A percentile compares a stretch with the other conserved stretches of the same genome.
Conservation (phyloP, 2,329 filamentous ascomycete species). For the Rutstroemia sydowiana region DNA sequence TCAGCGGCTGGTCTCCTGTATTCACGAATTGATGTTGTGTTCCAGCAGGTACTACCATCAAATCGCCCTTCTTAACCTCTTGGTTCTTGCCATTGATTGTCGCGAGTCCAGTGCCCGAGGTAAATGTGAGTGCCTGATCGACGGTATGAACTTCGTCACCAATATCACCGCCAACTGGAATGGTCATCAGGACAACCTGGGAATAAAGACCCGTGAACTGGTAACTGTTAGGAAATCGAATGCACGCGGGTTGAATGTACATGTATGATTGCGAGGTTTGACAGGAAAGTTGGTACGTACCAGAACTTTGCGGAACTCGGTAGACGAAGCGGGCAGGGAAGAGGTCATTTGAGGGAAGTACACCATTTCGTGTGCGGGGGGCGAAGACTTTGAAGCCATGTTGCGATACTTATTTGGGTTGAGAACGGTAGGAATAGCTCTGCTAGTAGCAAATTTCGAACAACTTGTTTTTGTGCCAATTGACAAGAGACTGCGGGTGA, state of each 20-base stretch:
- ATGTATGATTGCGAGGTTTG: not conserved
- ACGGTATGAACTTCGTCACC: conserved; percentile 61
- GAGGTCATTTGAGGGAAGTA: conserved; percentile 51
- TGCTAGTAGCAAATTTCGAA: not conserved
- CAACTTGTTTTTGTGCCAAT: not conserved
- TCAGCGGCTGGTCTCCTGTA: conserved; percentile 48
- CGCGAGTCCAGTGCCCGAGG: conserved; percentile 48
- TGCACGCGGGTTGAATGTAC: not conserved
- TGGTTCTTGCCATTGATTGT: conserved; percentile 53
- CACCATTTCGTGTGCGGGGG: conserved; percentile 48
- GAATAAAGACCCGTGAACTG: conserved; percentile 53
- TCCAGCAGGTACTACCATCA: conserved; percentile 55
- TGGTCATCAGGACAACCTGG: conserved; percentile 58
- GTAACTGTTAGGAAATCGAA: not conserved
- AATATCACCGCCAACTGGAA: conserved; percentile 56
- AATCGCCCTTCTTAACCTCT: conserved; percentile 29
- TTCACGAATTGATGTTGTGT: conserved; percentile 62
- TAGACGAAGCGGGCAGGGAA: conserved; percentile 45
- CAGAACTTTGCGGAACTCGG: conserved; percentile 53
- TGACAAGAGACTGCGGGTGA: conserved; percentile 1
- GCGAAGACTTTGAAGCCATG: conserved; percentile 27
- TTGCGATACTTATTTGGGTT: conserved; percentile 10
- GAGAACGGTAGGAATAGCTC: not conserved
- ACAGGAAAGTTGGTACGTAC: not conserved
- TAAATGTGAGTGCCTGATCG: conserved; percentile 59